phyloP scores from a whole-genome alignment of 768 basidiomycete species.

The Pleurotus pulmonarius region DNA sequence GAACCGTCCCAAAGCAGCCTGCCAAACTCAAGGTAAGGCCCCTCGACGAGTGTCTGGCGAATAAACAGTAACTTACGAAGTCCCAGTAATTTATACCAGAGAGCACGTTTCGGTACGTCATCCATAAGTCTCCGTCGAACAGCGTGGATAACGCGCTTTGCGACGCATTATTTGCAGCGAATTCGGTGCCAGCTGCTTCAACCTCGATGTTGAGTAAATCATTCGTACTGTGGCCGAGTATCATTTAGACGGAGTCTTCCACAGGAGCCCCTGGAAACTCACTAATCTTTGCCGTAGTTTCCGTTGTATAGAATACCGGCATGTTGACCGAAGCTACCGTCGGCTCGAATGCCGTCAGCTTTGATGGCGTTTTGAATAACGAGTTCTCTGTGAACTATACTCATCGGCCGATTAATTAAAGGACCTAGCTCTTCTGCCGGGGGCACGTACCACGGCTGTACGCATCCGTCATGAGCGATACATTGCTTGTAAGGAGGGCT shows the following conservation, averaged over 20 bases:
- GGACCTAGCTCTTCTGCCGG: neutral
- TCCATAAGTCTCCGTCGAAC: constrained; percentile 62
- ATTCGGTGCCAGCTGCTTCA: constrained; percentile 56
- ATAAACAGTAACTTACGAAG: constrained; percentile 43
- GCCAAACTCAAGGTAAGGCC: neutral
- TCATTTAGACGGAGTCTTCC: neutral
- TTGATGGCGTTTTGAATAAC: constrained; percentile 40
- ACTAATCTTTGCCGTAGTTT: constrained; percentile 59
- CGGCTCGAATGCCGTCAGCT: constrained; percentile 59
- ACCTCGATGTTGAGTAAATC: constrained; percentile 61
- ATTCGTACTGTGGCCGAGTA: constrained; percentile 39
- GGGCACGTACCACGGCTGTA: constrained; percentile 26
- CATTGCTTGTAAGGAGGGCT: constrained; percentile 38
- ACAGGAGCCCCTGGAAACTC: constrained; percentile 10
- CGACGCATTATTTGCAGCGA: constrained; percentile 38
- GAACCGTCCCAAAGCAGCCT: constrained; percentile 61
- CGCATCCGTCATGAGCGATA: constrained; percentile 42
- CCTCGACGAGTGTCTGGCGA: neutral
- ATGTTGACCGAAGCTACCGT: constrained; percentile 53
- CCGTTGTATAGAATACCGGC: constrained; percentile 66
- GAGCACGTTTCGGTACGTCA: constrained; percentile 58
- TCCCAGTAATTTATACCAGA: constrained; percentile 69
- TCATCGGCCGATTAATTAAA: neutral
- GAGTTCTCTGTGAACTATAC: constrained; percentile 48
- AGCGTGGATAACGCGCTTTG: constrained; percentile 50